phyloP scores from a whole-genome alignment of 2,329 filamentous ascomycete genomes.

The Alternaria triticimaculans region DNA sequence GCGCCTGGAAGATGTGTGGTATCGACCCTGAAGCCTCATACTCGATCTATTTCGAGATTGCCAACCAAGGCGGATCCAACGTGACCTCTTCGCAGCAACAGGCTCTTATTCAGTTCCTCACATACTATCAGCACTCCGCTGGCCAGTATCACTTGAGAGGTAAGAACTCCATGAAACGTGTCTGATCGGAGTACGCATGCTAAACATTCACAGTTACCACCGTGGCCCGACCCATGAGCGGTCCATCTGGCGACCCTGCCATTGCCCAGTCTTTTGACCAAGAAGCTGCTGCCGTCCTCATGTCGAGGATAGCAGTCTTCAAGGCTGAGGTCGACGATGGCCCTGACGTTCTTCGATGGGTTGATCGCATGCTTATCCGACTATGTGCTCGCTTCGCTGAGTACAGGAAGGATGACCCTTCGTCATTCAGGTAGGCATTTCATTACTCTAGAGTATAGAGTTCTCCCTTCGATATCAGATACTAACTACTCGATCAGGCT shows the following conservation, averaged over 20 bases:
- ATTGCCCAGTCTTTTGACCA: slow-evolving; percentile 98
- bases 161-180: slow-evolving; percentile 7
- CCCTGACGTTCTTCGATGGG: slow-evolving; percentile 97
- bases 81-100: slow-evolving; percentile 86
- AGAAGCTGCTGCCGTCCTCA: slow-evolving; percentile 94
- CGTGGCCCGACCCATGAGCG: slow-evolving; percentile 86
- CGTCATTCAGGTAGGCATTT: slow-evolving; percentile 76
- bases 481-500: slow-evolving; percentile 49
- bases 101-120: slow-evolving; percentile 97
- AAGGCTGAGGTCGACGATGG: slow-evolving; percentile 98
- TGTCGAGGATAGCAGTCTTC: slow-evolving; percentile 99
- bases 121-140: slow-evolving; percentile 97
- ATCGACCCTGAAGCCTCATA: slow-evolving; percentile 95
- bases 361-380: slow-evolving; percentile 96
- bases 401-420: slow-evolving; percentile 97
- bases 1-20: slow-evolving; percentile 99
- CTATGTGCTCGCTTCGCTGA: slow-evolving; percentile 96
- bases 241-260: slow-evolving; percentile 90
- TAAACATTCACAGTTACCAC: slow-evolving; percentile 72
- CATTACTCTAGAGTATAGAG: background rate
- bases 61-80: slow-evolving; percentile 85
- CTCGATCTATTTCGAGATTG: slow-evolving; percentile 97
- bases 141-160: slow-evolving; percentile 89
- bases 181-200: background rate
- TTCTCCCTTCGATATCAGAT: background rate